phyloP scores from a whole-genome alignment of 2,329 filamentous ascomycete genomes.

The Zymoseptoria tritici region DNA sequence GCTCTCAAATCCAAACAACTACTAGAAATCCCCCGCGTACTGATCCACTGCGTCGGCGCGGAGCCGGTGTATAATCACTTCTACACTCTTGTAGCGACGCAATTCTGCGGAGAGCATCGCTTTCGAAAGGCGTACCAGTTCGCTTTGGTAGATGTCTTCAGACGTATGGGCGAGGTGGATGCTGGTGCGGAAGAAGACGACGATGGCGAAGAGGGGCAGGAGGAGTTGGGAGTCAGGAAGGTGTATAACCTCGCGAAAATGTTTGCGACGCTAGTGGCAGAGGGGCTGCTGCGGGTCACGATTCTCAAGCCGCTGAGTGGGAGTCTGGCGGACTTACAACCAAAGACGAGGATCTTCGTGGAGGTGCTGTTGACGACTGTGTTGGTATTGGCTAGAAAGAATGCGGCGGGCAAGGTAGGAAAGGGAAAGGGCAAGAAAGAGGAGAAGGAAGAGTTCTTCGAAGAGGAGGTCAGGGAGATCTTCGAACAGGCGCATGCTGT shows the following conservation, averaged over 20 bases:
- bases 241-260: conserved; percentile 63
- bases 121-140: conserved; percentile 82
- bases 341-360: conserved; percentile 68
- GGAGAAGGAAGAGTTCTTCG: conserved; percentile 33
- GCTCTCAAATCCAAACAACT: conserved; percentile 80
- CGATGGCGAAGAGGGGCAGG: conserved; percentile 47
- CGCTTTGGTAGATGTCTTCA: conserved; percentile 77
- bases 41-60: conserved; percentile 78
- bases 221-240: conserved; percentile 48
- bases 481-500: conserved; percentile 59
- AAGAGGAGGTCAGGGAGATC: conserved; percentile 54
- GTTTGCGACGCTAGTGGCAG: conserved; percentile 55
- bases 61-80: conserved; percentile 87
- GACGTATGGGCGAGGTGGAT: conserved; percentile 71
- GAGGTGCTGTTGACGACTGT: conserved; percentile 73
- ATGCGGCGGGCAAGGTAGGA: conserved; percentile 27
- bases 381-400: conserved; percentile 49
- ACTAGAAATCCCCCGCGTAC: conserved; percentile 75
- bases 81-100: conserved; percentile 76
- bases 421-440: conserved; percentile 28
- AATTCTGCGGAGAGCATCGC: conserved; percentile 64
- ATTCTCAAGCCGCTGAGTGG: conserved; percentile 53
- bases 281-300: conserved; percentile 51
- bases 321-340: conserved; percentile 69
- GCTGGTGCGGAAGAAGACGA: conserved; percentile 57